These are phyloP conservation scores for Triglochin maritima DNA, from an alignment of 106 monocot species.

Conservation along the genomic window DNA sequence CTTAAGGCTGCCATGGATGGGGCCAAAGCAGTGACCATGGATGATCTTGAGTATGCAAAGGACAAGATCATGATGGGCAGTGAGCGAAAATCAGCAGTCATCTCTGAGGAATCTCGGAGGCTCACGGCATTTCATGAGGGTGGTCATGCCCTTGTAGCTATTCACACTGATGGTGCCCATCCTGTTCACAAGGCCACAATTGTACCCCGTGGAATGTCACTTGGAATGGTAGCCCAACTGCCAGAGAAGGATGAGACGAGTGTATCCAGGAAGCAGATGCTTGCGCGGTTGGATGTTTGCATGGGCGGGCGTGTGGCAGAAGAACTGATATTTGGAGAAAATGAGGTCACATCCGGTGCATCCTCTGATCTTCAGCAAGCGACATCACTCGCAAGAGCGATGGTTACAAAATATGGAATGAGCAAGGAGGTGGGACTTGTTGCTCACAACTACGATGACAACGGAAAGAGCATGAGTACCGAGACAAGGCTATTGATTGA, in stretches of 20 bases:
- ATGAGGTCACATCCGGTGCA: slow-evolving; percentile 86
- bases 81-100: slow-evolving; percentile 92
- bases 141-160: slow-evolving; percentile 95
- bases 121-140: slow-evolving; percentile 94
- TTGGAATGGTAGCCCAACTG: slow-evolving; percentile 90
- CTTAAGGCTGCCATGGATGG: slow-evolving; percentile 99
- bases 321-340: slow-evolving; percentile 90
- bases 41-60: slow-evolving; percentile 88
- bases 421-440: slow-evolving; percentile 81
- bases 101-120: slow-evolving; percentile 71
- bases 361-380: slow-evolving; percentile 87
- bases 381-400: slow-evolving; percentile 66
- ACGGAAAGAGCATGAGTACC: slow-evolving; percentile 95
- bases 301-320: slow-evolving; percentile 98
- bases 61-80: slow-evolving; percentile 99
- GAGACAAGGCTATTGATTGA: slow-evolving; percentile 87
- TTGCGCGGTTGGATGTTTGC: slow-evolving; percentile 92
- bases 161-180: slow-evolving; percentile 81
- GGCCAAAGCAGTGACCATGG: slow-evolving; percentile 82
- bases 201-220: slow-evolving; percentile 83
- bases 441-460: slow-evolving; percentile 71
- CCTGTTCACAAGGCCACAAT: slow-evolving; percentile 95
- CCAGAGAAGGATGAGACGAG: slow-evolving; percentile 93
- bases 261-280: slow-evolving; percentile 83
- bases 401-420: slow-evolving; percentile 98